Evolutionary conservation across 164 flowering plant genomes (phyloP).

Genomic region (Stephania yunnanensis): DNA sequence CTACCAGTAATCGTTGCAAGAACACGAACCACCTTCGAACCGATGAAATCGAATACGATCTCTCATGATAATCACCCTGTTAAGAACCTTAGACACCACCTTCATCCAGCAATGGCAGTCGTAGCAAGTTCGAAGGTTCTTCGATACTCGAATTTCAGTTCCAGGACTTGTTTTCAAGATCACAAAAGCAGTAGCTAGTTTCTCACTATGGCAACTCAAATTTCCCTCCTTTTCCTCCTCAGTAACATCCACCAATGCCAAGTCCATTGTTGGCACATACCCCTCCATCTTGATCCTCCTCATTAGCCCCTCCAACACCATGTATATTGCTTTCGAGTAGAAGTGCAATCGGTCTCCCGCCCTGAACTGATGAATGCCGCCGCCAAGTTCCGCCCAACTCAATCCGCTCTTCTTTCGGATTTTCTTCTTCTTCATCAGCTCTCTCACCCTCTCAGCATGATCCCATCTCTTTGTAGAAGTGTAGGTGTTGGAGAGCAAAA

Average conservation of each 20-base stretch:
- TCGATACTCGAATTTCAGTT: slow-evolving; percentile 46
- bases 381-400: slow-evolving; percentile 68
- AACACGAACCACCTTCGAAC: slow-evolving; percentile 64
- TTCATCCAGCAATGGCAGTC: slow-evolving; percentile 82
- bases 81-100: slow-evolving; percentile 50
- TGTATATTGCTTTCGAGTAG: slow-evolving; percentile 42
- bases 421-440: slow-evolving; percentile 50
- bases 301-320: slow-evolving; percentile 41
- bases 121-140: slow-evolving; percentile 65
- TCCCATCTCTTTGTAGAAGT: slow-evolving; percentile 58
- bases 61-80: slow-evolving; percentile 61
- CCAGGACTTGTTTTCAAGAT: slow-evolving; percentile 62
- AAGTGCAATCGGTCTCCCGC: slow-evolving; percentile 58
- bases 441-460: slow-evolving; percentile 46
- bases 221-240: slow-evolving; percentile 79
- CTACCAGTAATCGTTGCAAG: slow-evolving; percentile 83
- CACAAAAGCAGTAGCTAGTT: slow-evolving; percentile 67
- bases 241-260: slow-evolving; percentile 79
- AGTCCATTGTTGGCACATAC: slow-evolving; percentile 37
- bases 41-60: slow-evolving; percentile 77
- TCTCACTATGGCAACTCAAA: slow-evolving; percentile 69
- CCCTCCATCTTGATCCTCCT: slow-evolving; percentile 45
- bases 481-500: slow-evolving; percentile 66
- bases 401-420: slow-evolving; percentile 54
- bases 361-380: slow-evolving; percentile 54